phyloP scores from a whole-genome alignment of 768 basidiomycete genomes.

The Trametes cinnabarina region DNA sequence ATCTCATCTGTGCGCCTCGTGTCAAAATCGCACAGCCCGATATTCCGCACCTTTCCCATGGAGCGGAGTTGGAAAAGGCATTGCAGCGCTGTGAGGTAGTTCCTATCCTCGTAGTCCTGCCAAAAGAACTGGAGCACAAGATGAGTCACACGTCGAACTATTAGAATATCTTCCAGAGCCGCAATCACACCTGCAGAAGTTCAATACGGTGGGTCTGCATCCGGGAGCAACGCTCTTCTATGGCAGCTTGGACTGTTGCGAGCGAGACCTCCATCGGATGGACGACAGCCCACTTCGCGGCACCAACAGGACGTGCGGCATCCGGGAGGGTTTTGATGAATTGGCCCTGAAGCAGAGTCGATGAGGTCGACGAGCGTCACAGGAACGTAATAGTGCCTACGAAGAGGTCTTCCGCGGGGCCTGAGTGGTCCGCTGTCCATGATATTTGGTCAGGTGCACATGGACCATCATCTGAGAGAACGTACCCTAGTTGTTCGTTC shows the following conservation, averaged over 20 bases:
- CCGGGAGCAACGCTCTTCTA: conserved; percentile 64
- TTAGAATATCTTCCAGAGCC: conserved; percentile 1
- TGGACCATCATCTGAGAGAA: background rate
- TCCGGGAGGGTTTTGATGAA: conserved; percentile 50
- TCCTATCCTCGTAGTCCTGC: conserved; percentile 58
- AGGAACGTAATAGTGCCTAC: conserved; percentile 38
- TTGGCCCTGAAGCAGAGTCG: conserved; percentile 50
- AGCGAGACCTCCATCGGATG: conserved; percentile 47
- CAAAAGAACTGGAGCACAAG: conserved; percentile 62
- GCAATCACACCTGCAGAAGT: conserved; percentile 60
- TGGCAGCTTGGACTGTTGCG: conserved; percentile 53
- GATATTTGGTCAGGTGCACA: conserved; percentile 9
- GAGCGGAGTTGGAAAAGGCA: conserved; percentile 54
- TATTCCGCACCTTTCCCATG: conserved; percentile 55
- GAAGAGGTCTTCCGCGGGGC: conserved; percentile 75
- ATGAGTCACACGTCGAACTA: background rate
- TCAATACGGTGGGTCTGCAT: conserved; percentile 61
- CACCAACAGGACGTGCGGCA: conserved; percentile 55
- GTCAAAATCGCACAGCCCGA: conserved; percentile 82
- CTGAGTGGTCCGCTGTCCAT: conserved; percentile 77
- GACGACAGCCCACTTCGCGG: conserved; percentile 87
- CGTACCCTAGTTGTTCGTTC: conserved; percentile 12
- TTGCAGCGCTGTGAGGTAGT: conserved; percentile 44
- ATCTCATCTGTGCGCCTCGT: conserved; percentile 71
- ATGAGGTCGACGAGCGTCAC: background rate